Base-by-base conservation (phyloP, 179 eudicot genomes). In the Sideroxylon spinosum region DNA sequence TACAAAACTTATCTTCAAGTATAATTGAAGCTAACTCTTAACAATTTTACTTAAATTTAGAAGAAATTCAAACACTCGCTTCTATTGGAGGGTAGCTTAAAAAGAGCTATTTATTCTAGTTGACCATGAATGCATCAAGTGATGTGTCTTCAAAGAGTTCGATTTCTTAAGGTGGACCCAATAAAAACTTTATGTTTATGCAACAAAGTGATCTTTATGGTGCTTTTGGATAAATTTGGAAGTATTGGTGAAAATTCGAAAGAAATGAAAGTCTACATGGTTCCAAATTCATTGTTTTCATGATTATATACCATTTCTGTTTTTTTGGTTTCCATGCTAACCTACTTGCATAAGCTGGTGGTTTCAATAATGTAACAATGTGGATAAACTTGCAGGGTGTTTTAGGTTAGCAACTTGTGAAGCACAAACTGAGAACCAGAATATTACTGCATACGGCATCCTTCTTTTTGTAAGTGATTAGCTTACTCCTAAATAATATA, bases 381-480 rank as follows among this genome's bases (percentile, higher is more conserved):
- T 37, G 59, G 55, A 75, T 74, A 74, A 73, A 80, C 32, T 61
- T 81, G 86, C 90, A 93, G 97, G 84, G 74, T 93, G 97, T 81
- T 91, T 84, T 77, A 76, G 75, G 74, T 83, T 93, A 85, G 94
- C 94, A 61, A 86, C 82, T 76, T 93, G 97, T 73, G 88, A 90
- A 19, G 63, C 20, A 71, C 83, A 82, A 83, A 77, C 96, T 55
- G 83, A 37, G 71, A 93, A 79, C 81, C 97, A 93, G 71, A 93
- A 93, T 80, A 91, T 89, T 59, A 93, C 94, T 63, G 92, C 87
- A 48, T 93, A 91, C 78, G 97, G 97, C 29, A 60, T 93, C 82
- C 68, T 93, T 72, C 85, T 91, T 81, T 88, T 85, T 81, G 94
- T 89, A 87, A 87, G 92, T 82, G 74, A 49, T 72, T 46, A n/a